A percentile compares a stretch with the other conserved stretches of the same genome.
phyloP scores from a whole-genome alignment of 768 basidiomycete genomes.

The Russula griseocarnosa region DNA sequence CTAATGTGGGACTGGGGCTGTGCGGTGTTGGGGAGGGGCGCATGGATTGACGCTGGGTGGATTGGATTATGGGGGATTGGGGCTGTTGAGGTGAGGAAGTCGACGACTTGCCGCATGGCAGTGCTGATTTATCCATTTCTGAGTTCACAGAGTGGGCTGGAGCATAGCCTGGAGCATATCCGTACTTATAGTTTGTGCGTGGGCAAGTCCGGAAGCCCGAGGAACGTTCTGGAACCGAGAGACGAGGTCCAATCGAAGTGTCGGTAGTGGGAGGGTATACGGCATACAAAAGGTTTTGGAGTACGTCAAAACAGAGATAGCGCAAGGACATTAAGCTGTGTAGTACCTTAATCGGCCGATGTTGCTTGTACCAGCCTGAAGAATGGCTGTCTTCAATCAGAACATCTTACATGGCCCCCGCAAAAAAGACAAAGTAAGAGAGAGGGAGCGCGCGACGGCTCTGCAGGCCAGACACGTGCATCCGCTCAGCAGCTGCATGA shows the following conservation, averaged over 20 bases:
- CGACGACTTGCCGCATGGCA: neutral
- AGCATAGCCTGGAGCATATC: slow-evolving; percentile 8
- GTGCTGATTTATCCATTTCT: slow-evolving; percentile 7
- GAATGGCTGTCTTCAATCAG: slow-evolving; percentile 19
- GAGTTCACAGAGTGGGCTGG: neutral
- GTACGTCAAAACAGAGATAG: neutral
- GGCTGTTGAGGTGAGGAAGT: slow-evolving; percentile 10
- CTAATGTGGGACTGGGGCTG: neutral
- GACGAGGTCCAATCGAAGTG: neutral
- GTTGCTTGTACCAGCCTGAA: neutral
- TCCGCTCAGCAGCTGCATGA: slow-evolving; percentile 8
- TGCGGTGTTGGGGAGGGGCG: slow-evolving; percentile 25
- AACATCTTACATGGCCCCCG: slow-evolving; percentile 1
- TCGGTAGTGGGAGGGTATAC: neutral
- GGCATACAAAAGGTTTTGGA: neutral
- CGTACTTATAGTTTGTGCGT: slow-evolving; percentile 10
- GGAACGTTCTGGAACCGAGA: slow-evolving; percentile 25
- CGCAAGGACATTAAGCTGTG: neutral
- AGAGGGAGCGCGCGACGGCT: neutral
- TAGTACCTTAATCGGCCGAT: slow-evolving; percentile 18
- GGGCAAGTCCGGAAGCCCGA: neutral
- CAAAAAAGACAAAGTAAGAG: neutral
- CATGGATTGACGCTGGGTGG: slow-evolving; percentile 1
- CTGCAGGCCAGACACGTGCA: slow-evolving; percentile 12
- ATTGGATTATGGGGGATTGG: neutral